Evolutionary conservation across 2,329 filamentous ascomycete genomes (phyloP).

Genomic region (Mariannaea sp.): DNA sequence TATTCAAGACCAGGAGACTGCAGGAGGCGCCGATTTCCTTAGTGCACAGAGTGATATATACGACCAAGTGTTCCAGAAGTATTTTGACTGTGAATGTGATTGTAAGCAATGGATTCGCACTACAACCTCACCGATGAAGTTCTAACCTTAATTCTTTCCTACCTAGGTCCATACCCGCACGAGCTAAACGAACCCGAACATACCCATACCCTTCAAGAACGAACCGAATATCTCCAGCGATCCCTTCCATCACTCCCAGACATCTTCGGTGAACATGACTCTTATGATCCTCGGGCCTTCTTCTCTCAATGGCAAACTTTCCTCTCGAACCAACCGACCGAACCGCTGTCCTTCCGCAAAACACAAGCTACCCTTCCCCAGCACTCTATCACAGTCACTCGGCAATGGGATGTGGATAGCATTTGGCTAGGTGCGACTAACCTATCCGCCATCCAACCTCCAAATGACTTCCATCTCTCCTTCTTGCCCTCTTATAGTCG

Average conservation of each 20-base stretch:
- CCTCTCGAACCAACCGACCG: conserved; percentile 1
- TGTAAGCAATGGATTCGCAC: too few relatives aligned
- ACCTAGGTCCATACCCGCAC: too few relatives aligned
- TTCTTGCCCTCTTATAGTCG: not conserved
- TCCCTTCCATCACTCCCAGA: not conserved
- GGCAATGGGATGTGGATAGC: conserved; percentile 17
- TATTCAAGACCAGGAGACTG: not conserved
- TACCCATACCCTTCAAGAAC: too few relatives aligned
- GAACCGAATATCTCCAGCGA: too few relatives aligned
- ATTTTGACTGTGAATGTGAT: not conserved
- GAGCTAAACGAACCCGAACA: too few relatives aligned
- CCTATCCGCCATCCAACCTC: not conserved
- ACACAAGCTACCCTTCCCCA: conserved; percentile 1
- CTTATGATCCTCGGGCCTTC: conserved; percentile 5
- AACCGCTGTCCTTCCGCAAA: conserved; percentile 5
- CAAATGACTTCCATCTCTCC: not conserved
- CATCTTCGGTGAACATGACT: not conserved
- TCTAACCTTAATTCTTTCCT: not conserved
- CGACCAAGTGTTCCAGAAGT: not conserved
- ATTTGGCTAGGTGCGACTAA: not conserved
- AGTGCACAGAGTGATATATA: not conserved
- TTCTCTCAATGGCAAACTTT: conserved; percentile 10
- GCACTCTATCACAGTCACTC: not conserved
- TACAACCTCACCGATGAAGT: too few relatives aligned
- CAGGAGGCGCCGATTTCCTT: not conserved